These are phyloP conservation scores for Gnomoniopsis smithogilvyi DNA, from an alignment of 2,329 filamentous ascomycete species.

Conservation along the genomic window DNA sequence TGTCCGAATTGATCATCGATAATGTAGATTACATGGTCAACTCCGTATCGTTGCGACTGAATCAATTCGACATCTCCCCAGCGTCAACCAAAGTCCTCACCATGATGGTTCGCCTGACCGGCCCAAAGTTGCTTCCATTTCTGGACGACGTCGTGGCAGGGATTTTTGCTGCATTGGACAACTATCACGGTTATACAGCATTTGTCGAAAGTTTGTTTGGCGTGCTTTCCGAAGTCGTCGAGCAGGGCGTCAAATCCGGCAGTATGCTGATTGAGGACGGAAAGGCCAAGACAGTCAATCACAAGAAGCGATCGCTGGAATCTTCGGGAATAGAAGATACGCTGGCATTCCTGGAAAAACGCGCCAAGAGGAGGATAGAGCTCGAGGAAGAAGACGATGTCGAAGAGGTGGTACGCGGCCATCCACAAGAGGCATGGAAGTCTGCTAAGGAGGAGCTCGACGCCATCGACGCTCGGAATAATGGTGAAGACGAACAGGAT, in stretches of 20 bases:
- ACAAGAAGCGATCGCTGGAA: constrained; percentile 36
- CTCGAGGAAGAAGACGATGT: constrained; percentile 28
- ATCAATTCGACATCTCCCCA: constrained; percentile 87
- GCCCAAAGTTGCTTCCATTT: constrained; percentile 77
- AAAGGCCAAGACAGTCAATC: constrained; percentile 33
- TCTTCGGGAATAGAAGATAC: constrained; percentile 42
- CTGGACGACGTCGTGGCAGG: constrained; percentile 88
- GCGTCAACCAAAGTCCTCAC: constrained; percentile 85
- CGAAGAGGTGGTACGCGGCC: constrained; percentile 29
- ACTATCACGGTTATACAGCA: constrained; percentile 86
- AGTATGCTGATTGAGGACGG: constrained; percentile 43
- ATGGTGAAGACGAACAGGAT: constrained; percentile 32
- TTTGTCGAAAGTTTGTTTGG: constrained; percentile 84
- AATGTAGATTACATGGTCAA: constrained; percentile 98
- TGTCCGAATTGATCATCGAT: constrained; percentile 76
- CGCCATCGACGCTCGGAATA: constrained; percentile 20
- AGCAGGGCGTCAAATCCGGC: constrained; percentile 68
- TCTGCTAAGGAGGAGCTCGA: constrained; percentile 28
- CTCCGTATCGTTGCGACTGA: constrained; percentile 82
- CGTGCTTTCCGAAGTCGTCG: constrained; percentile 77
- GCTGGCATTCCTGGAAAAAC: constrained; percentile 61
- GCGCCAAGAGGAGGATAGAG: constrained; percentile 41
- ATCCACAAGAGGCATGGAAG: constrained; percentile 36
- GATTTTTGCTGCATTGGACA: constrained; percentile 89
- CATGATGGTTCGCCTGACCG: constrained; percentile 92